A percentile compares a stretch with the other conserved stretches of the same genome.
Evolutionary conservation across 345 rosid species (phyloP).

Genomic region (Aegle marmelos): DNA sequence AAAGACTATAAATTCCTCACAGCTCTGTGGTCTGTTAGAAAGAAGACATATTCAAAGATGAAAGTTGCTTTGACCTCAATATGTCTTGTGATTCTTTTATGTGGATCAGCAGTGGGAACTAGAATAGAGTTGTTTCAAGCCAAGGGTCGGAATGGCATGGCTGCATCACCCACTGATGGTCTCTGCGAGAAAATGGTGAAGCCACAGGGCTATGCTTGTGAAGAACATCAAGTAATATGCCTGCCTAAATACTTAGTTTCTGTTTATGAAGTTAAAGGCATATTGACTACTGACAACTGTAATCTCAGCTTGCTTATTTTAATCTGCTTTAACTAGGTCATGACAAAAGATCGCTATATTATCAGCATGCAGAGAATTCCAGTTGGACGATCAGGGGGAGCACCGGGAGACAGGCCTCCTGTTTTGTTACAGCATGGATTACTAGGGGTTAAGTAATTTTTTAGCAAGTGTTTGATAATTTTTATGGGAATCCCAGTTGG

Average conservation of each 20-base stretch:
- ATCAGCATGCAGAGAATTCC: constrained; percentile 58
- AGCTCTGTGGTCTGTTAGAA: constrained; percentile 15
- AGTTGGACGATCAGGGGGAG: constrained; percentile 27
- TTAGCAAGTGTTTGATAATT: neutral
- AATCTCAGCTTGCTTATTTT: neutral
- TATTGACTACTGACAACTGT: neutral
- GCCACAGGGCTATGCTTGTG: constrained; percentile 34
- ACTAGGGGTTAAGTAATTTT: constrained; percentile 29
- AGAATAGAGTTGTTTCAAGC: constrained; percentile 6
- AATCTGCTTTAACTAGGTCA: constrained; percentile 36
- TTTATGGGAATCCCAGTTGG: neutral
- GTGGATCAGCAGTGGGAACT: constrained; percentile 20
- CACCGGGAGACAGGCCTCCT: constrained; percentile 25
- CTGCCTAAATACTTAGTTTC: neutral
- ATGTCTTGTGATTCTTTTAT: constrained; percentile 17
- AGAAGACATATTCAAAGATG: constrained; percentile 15
- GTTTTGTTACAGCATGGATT: constrained; percentile 59
- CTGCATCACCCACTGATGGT: constrained; percentile 10
- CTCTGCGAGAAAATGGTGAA: constrained; percentile 29
- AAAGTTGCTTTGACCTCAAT: constrained; percentile 9
- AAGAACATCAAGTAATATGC: constrained; percentile 30
- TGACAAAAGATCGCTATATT: constrained; percentile 52
- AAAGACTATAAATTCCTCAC: constrained; percentile 15
- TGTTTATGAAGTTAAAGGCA: neutral
- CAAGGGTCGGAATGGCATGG: neutral